Base-by-base conservation (phyloP, 257 asterid species). In the Mitragyna speciosa region DNA sequence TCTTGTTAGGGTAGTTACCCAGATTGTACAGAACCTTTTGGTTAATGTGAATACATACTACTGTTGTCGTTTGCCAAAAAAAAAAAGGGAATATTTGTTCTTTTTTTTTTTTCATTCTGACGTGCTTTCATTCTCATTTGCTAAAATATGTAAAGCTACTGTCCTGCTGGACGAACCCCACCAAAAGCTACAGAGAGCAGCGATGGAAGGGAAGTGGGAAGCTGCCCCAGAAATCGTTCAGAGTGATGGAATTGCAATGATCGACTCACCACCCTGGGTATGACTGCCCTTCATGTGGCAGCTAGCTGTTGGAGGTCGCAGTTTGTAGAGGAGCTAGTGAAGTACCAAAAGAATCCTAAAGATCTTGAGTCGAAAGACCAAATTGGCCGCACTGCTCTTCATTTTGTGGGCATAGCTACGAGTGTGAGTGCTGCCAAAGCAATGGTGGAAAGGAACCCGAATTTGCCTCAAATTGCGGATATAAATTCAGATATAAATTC, bases 231-330 rank as follows among this genome's bases (percentile, higher is more conserved):
- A 2, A 2, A 6, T 19, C n/a, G 3, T 56, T 56, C 0, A 1
- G 20, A 2, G 0, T 0, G 1, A 56, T 19, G 41, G 4, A 36
- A 6, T 5, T 20, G 64, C 64, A 56, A 56, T 5, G 64, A 20
- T 26, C 1, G 10, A 12, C 36, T 41, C 33, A 0, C 2, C n/a
- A n/a, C 3, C 39, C 20, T 2, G 16, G 75, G 75, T 4, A 10
- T 71, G 20, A 71, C 58, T 1, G 75, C 75, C 22, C 26, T 71
- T 30, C 75, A 71, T 45, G 58, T 71, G 10, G 75, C 75, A 12
- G 75, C 75, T 0, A 43, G 75, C 14, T 71, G 22, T 26, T 58
- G 75, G 5, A 7, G 39, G 58, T 41, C 75, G 17, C 22, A 2
- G 15, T 71, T 70, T 31, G 75, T 70, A 36, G 36, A 0, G 75